Evolutionary conservation across 192 early-diverging fungal species (phyloP), one percentile per base, ranked within the genome.

Genomic region (Backusella macrospora): DNA sequence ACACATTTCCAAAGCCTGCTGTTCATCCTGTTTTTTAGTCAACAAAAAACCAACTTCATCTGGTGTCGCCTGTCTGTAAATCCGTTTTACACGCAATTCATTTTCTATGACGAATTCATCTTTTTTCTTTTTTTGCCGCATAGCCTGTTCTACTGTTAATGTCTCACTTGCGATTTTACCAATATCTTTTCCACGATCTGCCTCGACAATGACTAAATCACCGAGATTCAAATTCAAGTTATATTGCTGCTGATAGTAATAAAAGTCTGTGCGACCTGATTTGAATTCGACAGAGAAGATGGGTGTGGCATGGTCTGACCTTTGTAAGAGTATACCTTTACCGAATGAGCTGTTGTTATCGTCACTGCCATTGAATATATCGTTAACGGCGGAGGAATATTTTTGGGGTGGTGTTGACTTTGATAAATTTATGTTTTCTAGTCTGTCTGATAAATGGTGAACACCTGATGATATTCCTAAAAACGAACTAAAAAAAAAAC

Each of bases 141-240:
- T 47, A 16, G 38, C 14, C 34, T 39, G 21, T 38, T 40, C 52
- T 84, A 78, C 43, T 81, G 75, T 67, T 83, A 47, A 44, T 13
- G 21, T 70, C 12, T 7, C 29, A 55, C 38, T 62, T 38, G n/a
- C 62, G 16, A 79, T 65, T 49, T 37, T 80, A 37, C 95, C 95
- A 29, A 96, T 73, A 80, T 96, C 95, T 65, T 90, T 92, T 37
- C 95, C 95, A 46, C 95, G 92, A 74, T 96, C 95, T 14, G 93
- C 95, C 71, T 96, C 95, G 6, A 94, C 93, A 63, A 96, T 93
- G 43, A 92, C 92, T 43, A 93, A 78, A 71, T 93, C 92, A 18
- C 92, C 92, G 1, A 44, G 75, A 70, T 21, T 90, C 85, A 15
- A 87, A 70, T 73, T 47, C 2, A 81, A 39, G 5, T 59, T 79